These are phyloP conservation scores for Parachaetomium inaequale DNA, from an alignment of 495 filamentous ascomycete species.

Conservation along the genomic window DNA sequence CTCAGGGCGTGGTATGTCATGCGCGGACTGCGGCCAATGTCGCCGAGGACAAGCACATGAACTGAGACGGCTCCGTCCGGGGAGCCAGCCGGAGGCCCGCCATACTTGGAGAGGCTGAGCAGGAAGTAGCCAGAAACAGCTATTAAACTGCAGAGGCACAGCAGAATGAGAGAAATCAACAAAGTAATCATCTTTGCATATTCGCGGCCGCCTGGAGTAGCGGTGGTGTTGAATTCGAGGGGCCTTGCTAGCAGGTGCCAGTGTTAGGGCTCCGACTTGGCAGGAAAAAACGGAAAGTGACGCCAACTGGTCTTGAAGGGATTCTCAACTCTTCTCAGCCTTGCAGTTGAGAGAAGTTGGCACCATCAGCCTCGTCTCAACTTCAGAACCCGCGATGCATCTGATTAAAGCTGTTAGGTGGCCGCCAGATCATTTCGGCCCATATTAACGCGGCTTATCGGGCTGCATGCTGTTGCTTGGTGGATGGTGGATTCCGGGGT, in stretches of 20 bases:
- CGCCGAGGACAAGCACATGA: conserved; percentile 93
- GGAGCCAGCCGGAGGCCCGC: conserved; percentile 23
- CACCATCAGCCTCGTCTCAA: background rate
- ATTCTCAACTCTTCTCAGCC: background rate
- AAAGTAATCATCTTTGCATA: background rate
- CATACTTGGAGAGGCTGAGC: conserved; percentile 21
- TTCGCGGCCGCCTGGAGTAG: background rate
- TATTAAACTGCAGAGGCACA: background rate
- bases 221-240: background rate
- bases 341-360: background rate
- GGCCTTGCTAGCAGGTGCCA: too few species aligned
- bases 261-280: too few species aligned
- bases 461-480: background rate
- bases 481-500: background rate
- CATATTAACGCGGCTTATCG: conserved; percentile 4
- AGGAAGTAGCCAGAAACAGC: conserved; percentile 8
- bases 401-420: background rate
- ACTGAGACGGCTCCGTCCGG: conserved; percentile 44
- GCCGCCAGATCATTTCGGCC: background rate
- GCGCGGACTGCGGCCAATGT: conserved; percentile 91
- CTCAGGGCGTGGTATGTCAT: conserved; percentile 99
- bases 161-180: conserved; percentile 11
- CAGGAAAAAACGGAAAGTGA: background rate
- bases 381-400: too few species aligned
- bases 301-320: background rate